Evolutionary conservation across 805 yeast species (phyloP).

Genomic region (Starmerella floricola): DNA sequence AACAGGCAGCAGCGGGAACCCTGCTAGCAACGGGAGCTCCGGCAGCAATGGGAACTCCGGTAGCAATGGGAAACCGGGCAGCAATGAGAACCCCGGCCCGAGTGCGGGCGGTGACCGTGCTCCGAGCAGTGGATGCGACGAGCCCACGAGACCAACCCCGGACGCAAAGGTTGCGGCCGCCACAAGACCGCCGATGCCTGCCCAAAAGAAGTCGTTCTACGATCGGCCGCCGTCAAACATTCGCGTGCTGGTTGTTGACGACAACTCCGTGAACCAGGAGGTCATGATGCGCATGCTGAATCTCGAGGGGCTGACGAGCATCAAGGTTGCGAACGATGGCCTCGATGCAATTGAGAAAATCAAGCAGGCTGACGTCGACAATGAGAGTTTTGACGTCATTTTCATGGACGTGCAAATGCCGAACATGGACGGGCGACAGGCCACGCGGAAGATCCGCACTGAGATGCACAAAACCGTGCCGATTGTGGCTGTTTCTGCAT

Average conservation of each 20-base stretch:
- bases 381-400: conserved; percentile 47
- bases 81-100: no score
- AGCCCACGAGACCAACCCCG: no score
- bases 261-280: conserved; percentile 86
- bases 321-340: conserved; percentile 81
- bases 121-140: no score
- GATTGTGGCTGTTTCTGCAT: conserved; percentile 89
- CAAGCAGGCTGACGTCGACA: conserved; percentile 32
- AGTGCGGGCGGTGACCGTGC: no score
- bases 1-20: no score
- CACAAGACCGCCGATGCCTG: conserved; percentile 9
- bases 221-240: conserved; percentile 10
- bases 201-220: conserved; percentile 2
- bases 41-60: no score
- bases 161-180: no score
- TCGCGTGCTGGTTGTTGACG: conserved; percentile 79
- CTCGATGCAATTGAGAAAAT: conserved; percentile 70
- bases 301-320: conserved; percentile 62
- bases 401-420: conserved; percentile 99
- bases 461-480: conserved; percentile 54
- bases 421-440: conserved; percentile 73
- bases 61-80: no score
- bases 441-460: conserved; percentile 60
- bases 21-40: no score
- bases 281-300: conserved; percentile 80